phyloP scores from a whole-genome alignment of 345 rosid species.

The Salix dunnii region DNA sequence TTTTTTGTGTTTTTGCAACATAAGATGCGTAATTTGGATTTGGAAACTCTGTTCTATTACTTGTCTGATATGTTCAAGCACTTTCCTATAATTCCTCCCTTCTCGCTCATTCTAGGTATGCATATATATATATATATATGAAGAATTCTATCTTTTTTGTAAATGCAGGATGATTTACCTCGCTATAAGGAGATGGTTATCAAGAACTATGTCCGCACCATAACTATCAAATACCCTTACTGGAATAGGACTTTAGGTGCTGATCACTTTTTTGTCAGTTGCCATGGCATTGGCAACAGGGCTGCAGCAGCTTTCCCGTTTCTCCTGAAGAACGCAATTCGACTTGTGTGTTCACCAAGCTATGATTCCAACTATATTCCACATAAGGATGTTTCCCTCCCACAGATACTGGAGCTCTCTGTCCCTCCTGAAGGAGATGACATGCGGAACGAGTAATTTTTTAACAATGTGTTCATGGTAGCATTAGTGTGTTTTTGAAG shows the following conservation, averaged over 20 bases:
- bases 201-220: conserved; percentile 62
- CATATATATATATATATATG: too few species aligned
- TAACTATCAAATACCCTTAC: conserved; percentile 71
- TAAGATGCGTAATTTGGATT: neutral
- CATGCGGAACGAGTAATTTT: conserved; percentile 62
- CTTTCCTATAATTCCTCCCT: neutral
- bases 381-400: conserved; percentile 94
- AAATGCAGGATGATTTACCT: neutral
- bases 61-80: neutral
- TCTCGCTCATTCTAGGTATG: neutral
- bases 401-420: conserved; percentile 91
- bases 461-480: neutral
- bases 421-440: conserved; percentile 89
- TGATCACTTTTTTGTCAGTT: conserved; percentile 96
- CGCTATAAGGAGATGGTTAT: conserved; percentile 35
- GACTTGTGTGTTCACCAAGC: conserved; percentile 95
- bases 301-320: conserved; percentile 80
- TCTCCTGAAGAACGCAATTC: conserved; percentile 82
- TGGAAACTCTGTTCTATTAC: neutral
- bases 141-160: neutral
- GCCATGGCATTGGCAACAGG: conserved; percentile 94
- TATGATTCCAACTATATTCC: conserved; percentile 93
- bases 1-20: neutral
- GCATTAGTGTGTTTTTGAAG: neutral
- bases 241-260: conserved; percentile 97